Conservation (phyloP, 2,329 filamentous ascomycete species). For the Zymoseptoria tritici region DNA sequence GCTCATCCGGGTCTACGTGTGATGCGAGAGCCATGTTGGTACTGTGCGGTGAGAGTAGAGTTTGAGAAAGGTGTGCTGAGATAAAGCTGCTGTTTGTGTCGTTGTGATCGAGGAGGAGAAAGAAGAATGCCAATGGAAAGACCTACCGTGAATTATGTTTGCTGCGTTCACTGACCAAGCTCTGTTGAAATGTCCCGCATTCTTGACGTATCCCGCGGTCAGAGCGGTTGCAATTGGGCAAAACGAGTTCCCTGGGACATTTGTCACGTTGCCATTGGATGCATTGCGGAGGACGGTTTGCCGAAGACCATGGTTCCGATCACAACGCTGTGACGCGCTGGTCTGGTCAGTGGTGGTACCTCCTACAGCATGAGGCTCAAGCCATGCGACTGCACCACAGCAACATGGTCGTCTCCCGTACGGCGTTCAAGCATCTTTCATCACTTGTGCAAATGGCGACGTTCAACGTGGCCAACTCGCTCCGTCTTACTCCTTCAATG, state of each 20-base stretch:
- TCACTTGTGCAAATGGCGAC: conserved; percentile 1
- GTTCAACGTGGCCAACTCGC: too few species aligned
- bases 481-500: background rate
- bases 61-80: background rate
- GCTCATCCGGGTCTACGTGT: conserved; percentile 37
- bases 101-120: background rate
- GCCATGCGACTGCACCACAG: conserved; percentile 1
- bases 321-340: too few species aligned
- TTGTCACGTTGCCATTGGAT: background rate
- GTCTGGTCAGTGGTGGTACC: background rate
- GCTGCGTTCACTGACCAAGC: background rate
- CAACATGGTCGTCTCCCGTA: background rate
- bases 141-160: background rate
- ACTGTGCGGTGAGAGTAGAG: background rate
- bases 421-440: background rate
- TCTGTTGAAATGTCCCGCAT: background rate
- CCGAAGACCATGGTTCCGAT: background rate
- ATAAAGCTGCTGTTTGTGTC: background rate
- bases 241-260: background rate
- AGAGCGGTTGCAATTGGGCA: background rate
- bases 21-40: background rate
- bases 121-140: background rate
- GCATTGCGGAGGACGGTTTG: background rate
- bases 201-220: background rate
- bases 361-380: background rate